Evolutionary conservation across 305 asterid genomes (phyloP), one percentile per base, ranked within the genome.

Genomic region (Fraxinus paxiana): DNA sequence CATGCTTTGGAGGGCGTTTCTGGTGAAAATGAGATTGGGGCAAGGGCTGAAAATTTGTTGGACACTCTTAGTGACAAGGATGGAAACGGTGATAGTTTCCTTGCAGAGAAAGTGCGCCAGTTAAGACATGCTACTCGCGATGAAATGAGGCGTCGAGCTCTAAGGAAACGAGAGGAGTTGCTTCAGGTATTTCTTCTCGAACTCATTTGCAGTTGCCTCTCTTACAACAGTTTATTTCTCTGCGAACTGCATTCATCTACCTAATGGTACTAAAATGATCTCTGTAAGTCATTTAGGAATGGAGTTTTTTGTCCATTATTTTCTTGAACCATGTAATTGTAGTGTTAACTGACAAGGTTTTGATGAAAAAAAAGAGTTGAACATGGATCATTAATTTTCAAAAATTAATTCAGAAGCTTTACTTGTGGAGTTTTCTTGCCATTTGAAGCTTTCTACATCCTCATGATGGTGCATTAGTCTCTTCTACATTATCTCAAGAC

Each of bases 11-110:
- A 96, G 90, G 95, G 99, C 80, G 99, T 94, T 38, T 0, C 98
- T 0, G 98, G 97, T 82, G 98, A 96, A 90, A 94, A 92, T 85
- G 99, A 96, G 87, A 92, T 96, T 84, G 99, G 99, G 46, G 97
- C 97, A n/a, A 90, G 92, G 91, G 99, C 99, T 83, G 99, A 96
- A 79, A 94, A 94, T 90, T 90, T 96, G 87, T 86, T 96, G 93
- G 98, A 96, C 85, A 93, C 96, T 67, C 96, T 96, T 79, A 89
- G 96, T 82, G 99, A 92, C 43, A 91, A 89, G 84, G 98, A 93
- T 82, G 98, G 98, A 35, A 90, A 87, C 30, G 95, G 97, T 85
- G 90, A 88, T 85, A 98, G 99, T 59, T 93, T 90, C 88, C 88
- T 96, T 59, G 89, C 92, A 59, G 92, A 92, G 83, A 93, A 93